Base-by-base conservation (phyloP, 306 rosid genomes). In the Quercus glauca region DNA sequence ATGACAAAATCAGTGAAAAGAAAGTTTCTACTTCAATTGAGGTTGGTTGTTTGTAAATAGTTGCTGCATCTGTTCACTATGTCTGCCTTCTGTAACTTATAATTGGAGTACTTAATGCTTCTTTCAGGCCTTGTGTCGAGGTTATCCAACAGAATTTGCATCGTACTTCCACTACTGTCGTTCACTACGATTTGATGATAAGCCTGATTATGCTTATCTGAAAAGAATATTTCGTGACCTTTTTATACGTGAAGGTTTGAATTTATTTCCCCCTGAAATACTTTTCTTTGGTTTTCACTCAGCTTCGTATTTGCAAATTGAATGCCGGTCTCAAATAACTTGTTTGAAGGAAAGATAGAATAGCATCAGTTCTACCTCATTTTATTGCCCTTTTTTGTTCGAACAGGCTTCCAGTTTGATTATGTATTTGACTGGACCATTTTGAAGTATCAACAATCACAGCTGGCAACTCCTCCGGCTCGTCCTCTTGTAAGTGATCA, bases 101-200 rank as follows among this genome's bases (percentile, higher is more conserved):
- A 28, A 70, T 55, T 75, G 63, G 75, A 77, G 76, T 82, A 80
- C 80, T 65, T 75, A 10, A 75, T 89, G 59, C n/a, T 80, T 57
- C 57, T 85, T 91, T 68, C 93, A 95, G 99, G 89, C 94, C 25
- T 80, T 95, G 76, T 92, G 99, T 81, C 96, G 99, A 65, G 93
- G 98, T 68, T 95, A 92, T 89, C 99, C 99, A 45, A 86, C 98
- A 58, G 99, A 95, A 74, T 95, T 95, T 84, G 99, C 98, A 52
- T 95, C 99, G 3, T 95, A 95, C 83, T 95, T 95, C 82, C 99
- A 92, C 82, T 92, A 92, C 87, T 95, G 99, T 77, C 99, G 99
- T 51, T 92, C 99, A 13, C 80, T 92, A 56, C 91, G 98, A 69
- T 95, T 95, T 60, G 99, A 95, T 82, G 99, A 92, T 78, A 95